Conservation (phyloP, 768 basidiomycete genomes). For the Russula compacta region DNA sequence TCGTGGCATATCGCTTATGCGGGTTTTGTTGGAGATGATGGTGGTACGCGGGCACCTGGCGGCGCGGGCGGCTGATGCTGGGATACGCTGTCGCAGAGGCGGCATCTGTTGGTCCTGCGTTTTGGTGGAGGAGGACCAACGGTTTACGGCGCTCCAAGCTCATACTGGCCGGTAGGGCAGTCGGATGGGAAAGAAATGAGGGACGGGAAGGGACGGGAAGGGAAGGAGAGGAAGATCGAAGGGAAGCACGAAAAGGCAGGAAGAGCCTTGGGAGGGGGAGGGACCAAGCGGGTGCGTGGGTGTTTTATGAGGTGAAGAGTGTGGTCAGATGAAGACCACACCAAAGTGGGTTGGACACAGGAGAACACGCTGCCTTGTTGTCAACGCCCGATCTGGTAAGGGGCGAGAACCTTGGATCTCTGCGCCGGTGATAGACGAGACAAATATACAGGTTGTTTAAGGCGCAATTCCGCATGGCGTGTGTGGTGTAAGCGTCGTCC, state of each 20-base stretch:
- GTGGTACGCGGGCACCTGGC: conserved; percentile 5
- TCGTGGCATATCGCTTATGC: conserved; percentile 15
- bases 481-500: conserved; percentile 3
- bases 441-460: conserved; percentile 1
- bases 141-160: conserved; percentile 13
- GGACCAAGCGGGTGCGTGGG: conserved; percentile 4
- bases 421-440: conserved; percentile 9
- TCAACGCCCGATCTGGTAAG: conserved; percentile 12
- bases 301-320: conserved; percentile 16
- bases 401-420: conserved; percentile 5
- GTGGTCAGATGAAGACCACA: conserved; percentile 12
- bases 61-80: conserved; percentile 11
- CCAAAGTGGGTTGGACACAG: conserved; percentile 3
- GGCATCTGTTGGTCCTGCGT: background rate
- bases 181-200: background rate
- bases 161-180: background rate
- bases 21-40: background rate
- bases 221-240: background rate
- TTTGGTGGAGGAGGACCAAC: conserved; percentile 4
- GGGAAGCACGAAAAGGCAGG: background rate
- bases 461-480: conserved; percentile 9
- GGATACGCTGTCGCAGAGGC: background rate
- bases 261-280: background rate
- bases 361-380: conserved; percentile 14
- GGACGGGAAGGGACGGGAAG: background rate